Evolutionary conservation across 805 yeast species (phyloP).

Genomic region (Barnettozyma siamensis): DNA sequence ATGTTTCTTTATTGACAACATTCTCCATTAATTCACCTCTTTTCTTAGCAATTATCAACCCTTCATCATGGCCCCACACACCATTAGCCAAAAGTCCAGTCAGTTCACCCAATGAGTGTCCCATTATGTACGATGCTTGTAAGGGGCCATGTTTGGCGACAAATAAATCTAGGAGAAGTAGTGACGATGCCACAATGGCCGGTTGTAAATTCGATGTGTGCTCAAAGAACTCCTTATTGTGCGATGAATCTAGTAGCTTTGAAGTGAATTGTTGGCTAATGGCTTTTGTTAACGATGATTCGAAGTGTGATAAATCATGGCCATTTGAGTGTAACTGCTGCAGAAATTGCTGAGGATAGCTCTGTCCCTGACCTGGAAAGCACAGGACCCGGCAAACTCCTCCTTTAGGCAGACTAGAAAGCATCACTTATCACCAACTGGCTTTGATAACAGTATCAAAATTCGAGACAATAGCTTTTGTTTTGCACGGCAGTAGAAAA

Average conservation of each 20-base stretch:
- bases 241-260: not conserved
- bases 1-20: constrained; percentile 15
- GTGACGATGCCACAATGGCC: constrained; percentile 18
- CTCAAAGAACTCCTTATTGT: not conserved
- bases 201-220: constrained; percentile 30
- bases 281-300: not conserved
- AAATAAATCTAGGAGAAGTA: constrained; percentile 18
- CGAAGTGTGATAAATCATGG: constrained; percentile 5
- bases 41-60: constrained; percentile 23
- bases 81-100: constrained; percentile 31
- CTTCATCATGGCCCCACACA: constrained; percentile 19
- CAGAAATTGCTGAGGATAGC: constrained; percentile 1
- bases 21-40: constrained; percentile 37
- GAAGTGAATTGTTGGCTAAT: not conserved
- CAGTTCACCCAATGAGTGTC: constrained; percentile 43
- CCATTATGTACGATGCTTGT: constrained; percentile 26
- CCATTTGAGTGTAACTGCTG: not conserved
- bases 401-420: constrained; percentile 3
- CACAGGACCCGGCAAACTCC: constrained; percentile 11
- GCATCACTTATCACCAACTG: constrained; percentile 1
- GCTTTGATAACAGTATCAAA: too few species aligned
- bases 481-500: too few species aligned
- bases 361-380: constrained; percentile 24
- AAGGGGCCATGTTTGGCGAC: constrained; percentile 20
- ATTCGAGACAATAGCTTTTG: too few species aligned